phyloP scores from a whole-genome alignment of 768 basidiomycete genomes.

The Neoboletus brunneissimus region DNA sequence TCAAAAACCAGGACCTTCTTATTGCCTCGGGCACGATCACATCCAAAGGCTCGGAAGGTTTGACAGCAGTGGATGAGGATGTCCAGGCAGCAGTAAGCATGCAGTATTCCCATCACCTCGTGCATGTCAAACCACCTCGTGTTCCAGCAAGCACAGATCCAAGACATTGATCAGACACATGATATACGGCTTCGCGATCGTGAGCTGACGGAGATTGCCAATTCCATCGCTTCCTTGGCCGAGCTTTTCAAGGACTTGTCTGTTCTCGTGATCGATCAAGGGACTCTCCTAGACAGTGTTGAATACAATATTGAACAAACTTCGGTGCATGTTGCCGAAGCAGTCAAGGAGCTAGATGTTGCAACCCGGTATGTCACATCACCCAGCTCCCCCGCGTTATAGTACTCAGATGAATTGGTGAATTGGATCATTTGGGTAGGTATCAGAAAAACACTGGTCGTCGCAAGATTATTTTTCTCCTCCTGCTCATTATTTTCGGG shows the following conservation, averaged over 20 bases:
- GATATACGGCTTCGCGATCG: constrained; percentile 51
- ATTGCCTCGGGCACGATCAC: constrained; percentile 86
- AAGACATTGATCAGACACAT: constrained; percentile 38
- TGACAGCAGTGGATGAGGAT: constrained; percentile 89
- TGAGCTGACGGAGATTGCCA: constrained; percentile 87
- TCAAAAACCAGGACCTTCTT: constrained; percentile 93
- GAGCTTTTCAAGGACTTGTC: constrained; percentile 97
- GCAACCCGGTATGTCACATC: constrained; percentile 67
- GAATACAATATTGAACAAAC: constrained; percentile 98
- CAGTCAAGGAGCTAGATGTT: constrained; percentile 77
- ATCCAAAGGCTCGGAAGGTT: constrained; percentile 75
- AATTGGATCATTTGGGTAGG: constrained; percentile 37
- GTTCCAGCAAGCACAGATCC: constrained; percentile 33
- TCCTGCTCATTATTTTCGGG: constrained; percentile 86
- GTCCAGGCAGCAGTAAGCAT: constrained; percentile 75
- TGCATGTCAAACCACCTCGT: constrained; percentile 10
- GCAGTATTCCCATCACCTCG: constrained; percentile 14
- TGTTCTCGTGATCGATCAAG: constrained; percentile 93
- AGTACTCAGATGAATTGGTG: neutral
- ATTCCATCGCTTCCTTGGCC: constrained; percentile 85
- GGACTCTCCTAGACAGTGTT: constrained; percentile 91
- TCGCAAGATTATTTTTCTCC: constrained; percentile 89
- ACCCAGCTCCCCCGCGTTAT: neutral
- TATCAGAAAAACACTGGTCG: constrained; percentile 95
- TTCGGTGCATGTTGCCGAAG: constrained; percentile 74